phyloP scores from a whole-genome alignment of 225 moss, liverwort and hornwort genomes.

The Rhytidiadelphus loreus region DNA sequence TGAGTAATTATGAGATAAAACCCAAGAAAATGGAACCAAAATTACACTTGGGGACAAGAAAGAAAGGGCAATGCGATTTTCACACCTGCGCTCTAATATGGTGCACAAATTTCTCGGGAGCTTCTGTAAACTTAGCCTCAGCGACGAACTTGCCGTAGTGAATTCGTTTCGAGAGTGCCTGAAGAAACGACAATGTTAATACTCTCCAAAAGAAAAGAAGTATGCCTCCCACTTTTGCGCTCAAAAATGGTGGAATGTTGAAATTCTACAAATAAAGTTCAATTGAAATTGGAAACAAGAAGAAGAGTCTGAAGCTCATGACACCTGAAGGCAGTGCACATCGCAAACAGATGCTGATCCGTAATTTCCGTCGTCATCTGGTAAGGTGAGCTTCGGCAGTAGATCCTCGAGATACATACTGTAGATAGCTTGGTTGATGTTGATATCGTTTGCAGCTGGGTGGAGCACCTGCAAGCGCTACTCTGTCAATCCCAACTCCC shows the following conservation, averaged over 20 bases:
- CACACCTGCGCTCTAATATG: conserved; percentile 70
- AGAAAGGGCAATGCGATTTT: not conserved
- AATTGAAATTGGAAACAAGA: not conserved
- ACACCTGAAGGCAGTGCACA: conserved; percentile 87
- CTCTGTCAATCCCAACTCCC: conserved; percentile 4
- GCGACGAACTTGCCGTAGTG: conserved; percentile 98
- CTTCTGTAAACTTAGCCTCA: conserved; percentile 80
- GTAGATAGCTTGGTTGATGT: conserved; percentile 71
- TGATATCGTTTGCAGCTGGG: conserved; percentile 64
- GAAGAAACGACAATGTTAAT: not conserved
- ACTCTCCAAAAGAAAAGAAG: not conserved
- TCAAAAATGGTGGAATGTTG: not conserved
- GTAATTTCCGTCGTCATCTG: conserved; percentile 91
- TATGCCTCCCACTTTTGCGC: not conserved
- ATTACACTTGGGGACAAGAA: not conserved
- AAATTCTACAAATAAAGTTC: not conserved
- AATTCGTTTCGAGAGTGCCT: conserved; percentile 91
- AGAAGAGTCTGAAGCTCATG: not conserved
- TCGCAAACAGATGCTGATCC: conserved; percentile 83
- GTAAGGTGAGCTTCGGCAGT: conserved; percentile 51
- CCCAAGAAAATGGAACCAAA: not conserved
- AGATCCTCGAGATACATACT: conserved; percentile 72
- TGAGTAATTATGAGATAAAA: not conserved
- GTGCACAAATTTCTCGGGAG: conserved; percentile 47
- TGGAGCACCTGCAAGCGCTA: conserved; percentile 46